Evolutionary conservation across 108 stramenopile genomes (phyloP), one percentile per base, ranked within the genome.

Genomic region (Cylindrotheca closterium): DNA sequence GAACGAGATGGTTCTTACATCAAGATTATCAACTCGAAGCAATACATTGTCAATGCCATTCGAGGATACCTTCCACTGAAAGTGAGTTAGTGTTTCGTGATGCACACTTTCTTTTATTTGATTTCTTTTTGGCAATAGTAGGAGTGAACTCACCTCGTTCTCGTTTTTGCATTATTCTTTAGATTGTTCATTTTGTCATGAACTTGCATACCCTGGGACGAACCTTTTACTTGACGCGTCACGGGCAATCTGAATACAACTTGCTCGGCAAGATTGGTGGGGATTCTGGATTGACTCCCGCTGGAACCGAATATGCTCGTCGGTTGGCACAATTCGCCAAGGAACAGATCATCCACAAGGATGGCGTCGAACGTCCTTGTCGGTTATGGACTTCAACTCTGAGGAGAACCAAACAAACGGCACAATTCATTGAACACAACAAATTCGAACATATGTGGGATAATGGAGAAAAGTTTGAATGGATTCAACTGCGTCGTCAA

Each of bases 231-330:
- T 79, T 99, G 66, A 96, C 95, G 4, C 89, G 99, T 21, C 99
- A 99, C 79, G 99, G 99, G 30, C 97, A 99, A 78, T 95, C 92
- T 17, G 86, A 96, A 67, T 99, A 97, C 87, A 99, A 99, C 64
- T 70, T 96, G 60, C 71, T 93, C 48, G 97, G 97, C 1, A 96
- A 96, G 63, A 99, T 99, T 65, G 99, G 99, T 46, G 99, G 99
- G 15, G 97, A 99, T 93, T 82, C 93, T n/a, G 88, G 91, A 28
- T 80, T 98, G 25, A 89, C 88, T 2, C 80, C 80, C 17, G 83
- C 78, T n/a, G 98, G 98, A 7, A 47, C 76, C 31, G 85, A 95
- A 65, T 99, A 98, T 80, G 95, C 96, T 4, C 70, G 82, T 27
- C 88, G 89, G 55, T 76, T 99, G 47, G 96, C 92, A 7, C 73